Base-by-base conservation (phyloP, 2,329 filamentous ascomycete species). In the Pseudocercospora ulei region DNA sequence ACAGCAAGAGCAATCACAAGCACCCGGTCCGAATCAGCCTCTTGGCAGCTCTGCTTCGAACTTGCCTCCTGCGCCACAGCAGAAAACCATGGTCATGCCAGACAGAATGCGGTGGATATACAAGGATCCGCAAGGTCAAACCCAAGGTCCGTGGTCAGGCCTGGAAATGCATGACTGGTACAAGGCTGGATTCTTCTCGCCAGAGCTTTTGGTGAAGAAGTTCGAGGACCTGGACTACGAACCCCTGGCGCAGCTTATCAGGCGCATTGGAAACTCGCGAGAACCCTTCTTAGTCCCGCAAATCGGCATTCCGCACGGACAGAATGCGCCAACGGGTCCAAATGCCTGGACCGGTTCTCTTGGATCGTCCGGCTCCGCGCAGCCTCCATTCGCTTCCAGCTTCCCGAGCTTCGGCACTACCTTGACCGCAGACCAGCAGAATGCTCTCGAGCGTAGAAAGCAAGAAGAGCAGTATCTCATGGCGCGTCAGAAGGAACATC, bases 151-250 rank as follows among this genome's bases (percentile, higher is more conserved):
- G 0, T 98, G 90, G 65, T 95, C 86, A 24, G 90, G 90, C 1
- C 67, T 98, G 34, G 90, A 98, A 63, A 98, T 98, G 90, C 92
- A 98, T 52, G 92, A 98, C 55, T 98, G 90, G 90, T 98, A 96
- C 65, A 96, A 96, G 61, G 88, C 87, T 23, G 87, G 88, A 29
- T 98, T 96, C 66, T 98, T 98, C 64, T 93, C 85, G 0, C 80
- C 88, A 0, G 88, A 98, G 53, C 70, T 98, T 12, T 76, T 92
- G 27, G 90, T 98, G 19, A 95, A 92, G 67, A 94, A 94, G 60
- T 70, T 88, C 3, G 90, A 98, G 59, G 90, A 98, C 56, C 69
- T 72, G 0, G 88, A 98, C 34, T 98, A 95, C 54, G 90, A 98
- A 61, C 90, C 88, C 7, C 68, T 98, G 6, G 90, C 88, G 2